Evolutionary conservation across 1,284 basidiomycete species (phyloP), one percentile per base, ranked within the genome.

Genomic region (Erythrobasidium hasegawianum): DNA sequence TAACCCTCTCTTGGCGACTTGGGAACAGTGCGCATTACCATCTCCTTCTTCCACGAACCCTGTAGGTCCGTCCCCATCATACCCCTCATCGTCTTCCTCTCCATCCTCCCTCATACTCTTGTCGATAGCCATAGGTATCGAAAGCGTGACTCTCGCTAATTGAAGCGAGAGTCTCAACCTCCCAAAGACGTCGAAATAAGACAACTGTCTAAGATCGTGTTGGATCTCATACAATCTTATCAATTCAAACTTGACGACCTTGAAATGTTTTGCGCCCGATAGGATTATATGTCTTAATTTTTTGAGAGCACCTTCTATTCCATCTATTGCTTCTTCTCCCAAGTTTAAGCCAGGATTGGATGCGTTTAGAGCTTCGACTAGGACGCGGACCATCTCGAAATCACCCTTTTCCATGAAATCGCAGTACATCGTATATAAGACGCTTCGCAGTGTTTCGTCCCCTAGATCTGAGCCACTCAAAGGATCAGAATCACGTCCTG

Each of bases 401-500:
- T 91, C 89, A 7, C 88, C 89, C 68, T 90, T 67, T 45, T 47
- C 86, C 60, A 91, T 77, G 71, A 90, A 89, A 73, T 92, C 89
- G 72, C 84, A 86, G 73, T 90, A 84, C 9, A 89, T 85, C 29
- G 85, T 83, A 53, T 89, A 77, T 33, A 91, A 79, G 9, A 89
- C 88, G 61, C 84, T 81, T 56, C 85, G 81, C 62, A 92, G 83
- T 0, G 89, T 90, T 71, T 89, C 86, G 65, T 90, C 87, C 1
- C 69, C 69, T n/a, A 81, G 72, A 86, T 83, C 69, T 81, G 82
- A 16, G 54, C 38, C 47, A 50, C 49, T 39, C n/a, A 54, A 14
- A n/a, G 47, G 55, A 54, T 41, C 49, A n/a, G 38, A 11, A n/a
- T 50, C 53, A 18, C 39, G 22, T 26, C 53, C 54, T 38, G 24